Evolutionary conservation across 768 basidiomycete species (phyloP).

Genomic region (Mycena alexandri): DNA sequence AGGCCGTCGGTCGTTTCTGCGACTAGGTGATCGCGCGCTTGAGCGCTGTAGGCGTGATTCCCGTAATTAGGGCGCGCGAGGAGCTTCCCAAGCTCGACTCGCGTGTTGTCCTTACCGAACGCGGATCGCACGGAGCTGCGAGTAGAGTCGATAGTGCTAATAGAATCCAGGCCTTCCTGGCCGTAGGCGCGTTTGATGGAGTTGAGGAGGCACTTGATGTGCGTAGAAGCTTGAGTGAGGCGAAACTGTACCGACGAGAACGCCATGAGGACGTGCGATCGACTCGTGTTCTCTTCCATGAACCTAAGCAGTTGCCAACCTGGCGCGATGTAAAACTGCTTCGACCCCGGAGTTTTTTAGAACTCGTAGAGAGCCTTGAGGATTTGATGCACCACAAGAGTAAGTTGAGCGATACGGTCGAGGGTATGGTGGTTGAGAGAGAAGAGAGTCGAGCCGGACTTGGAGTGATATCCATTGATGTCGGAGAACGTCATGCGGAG

Average conservation of each 20-base stretch:
- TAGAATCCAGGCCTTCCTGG: neutral
- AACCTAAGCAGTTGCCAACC: constrained; percentile 2
- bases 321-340: neutral
- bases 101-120: neutral
- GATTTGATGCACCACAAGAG: neutral
- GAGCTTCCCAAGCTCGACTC: constrained; percentile 5
- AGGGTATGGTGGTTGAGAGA: neutral
- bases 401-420: constrained; percentile 1
- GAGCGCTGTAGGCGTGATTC: no score
- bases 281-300: constrained; percentile 11
- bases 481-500: neutral
- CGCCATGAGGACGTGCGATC: neutral
- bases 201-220: neutral
- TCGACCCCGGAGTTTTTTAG: accelerated
- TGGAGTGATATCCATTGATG: neutral
- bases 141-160: constrained; percentile 8
- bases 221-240: neutral
- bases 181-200: neutral
- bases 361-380: neutral
- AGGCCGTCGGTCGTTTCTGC: neutral
- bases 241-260: constrained; percentile 3
- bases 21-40: neutral
- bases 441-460: neutral
- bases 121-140: neutral
- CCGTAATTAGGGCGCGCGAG: constrained; percentile 6